These are phyloP conservation scores for Henningerozyma blattae DNA, from an alignment of 805 yeast genomes.

Conservation along the genomic window DNA sequence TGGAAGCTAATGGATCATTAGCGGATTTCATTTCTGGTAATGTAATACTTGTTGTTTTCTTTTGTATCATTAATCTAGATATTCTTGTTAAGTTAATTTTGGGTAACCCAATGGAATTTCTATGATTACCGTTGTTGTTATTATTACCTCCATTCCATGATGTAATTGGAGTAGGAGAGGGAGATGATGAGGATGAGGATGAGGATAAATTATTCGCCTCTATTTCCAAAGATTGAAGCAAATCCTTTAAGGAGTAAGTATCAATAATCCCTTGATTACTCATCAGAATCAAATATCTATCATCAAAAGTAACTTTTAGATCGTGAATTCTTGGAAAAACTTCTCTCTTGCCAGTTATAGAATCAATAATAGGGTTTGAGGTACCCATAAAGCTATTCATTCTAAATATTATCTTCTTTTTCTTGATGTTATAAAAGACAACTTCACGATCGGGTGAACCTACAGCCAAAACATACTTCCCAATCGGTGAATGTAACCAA, in stretches of 20 bases:
- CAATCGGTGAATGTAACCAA: constrained; percentile 45
- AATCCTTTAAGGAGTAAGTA: constrained; percentile 37
- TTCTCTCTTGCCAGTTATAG: constrained; percentile 5
- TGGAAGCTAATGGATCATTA: constrained; percentile 7
- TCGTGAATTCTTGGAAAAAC: constrained; percentile 49
- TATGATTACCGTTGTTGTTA: background rate
- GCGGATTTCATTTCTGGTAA: constrained; percentile 27
- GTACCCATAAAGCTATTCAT: constrained; percentile 24
- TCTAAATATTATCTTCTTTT: constrained; percentile 14
- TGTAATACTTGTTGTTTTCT: constrained; percentile 53
- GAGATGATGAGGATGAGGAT: background rate
- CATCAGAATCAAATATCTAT: constrained; percentile 47
- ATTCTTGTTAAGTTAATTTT: constrained; percentile 20
- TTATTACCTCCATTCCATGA: constrained; percentile 6
- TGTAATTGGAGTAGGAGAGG: background rate
- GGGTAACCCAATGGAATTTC: constrained; percentile 9
- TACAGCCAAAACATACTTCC: constrained; percentile 38
- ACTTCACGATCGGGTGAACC: constrained; percentile 71
- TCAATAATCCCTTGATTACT: constrained; percentile 51
- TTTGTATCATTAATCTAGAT: constrained; percentile 39
- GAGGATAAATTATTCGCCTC: background rate
- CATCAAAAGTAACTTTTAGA: constrained; percentile 53
- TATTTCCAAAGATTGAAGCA: constrained; percentile 7
- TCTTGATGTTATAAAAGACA: constrained; percentile 31
- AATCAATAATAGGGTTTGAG: constrained; percentile 2